These are phyloP conservation scores for Theileria annulata DNA, from an alignment of 169 alveolate species.

Conservation along the genomic window DNA sequence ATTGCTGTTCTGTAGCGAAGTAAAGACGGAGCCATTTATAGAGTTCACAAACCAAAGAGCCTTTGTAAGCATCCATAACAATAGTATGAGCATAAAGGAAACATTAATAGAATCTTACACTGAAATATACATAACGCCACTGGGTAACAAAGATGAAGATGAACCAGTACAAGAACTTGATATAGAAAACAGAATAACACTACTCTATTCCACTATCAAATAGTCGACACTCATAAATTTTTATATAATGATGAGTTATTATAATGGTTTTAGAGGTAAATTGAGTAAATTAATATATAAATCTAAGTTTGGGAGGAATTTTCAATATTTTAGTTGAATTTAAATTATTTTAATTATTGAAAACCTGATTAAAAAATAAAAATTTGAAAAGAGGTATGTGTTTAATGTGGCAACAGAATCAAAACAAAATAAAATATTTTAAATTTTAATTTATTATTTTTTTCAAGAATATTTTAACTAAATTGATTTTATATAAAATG, in stretches of 20 bases:
- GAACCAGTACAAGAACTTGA: slow-evolving; percentile 44
- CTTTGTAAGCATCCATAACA: slow-evolving; percentile 56
- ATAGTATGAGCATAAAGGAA: slow-evolving; percentile 27
- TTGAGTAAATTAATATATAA: neutral
- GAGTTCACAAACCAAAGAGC: slow-evolving; percentile 58
- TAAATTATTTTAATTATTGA: neutral
- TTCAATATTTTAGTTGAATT: neutral
- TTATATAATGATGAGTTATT: neutral
- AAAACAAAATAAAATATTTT: neutral
- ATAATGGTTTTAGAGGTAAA: neutral
- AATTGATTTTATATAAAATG: too few relatives aligned
- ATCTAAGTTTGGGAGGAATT: neutral
- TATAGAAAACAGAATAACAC: slow-evolving; percentile 40
- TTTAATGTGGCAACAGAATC: neutral
- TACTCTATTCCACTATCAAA: slow-evolving; percentile 35
- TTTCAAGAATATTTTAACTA: too few relatives aligned
- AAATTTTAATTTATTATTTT: too few relatives aligned
- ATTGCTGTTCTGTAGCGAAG: slow-evolving; percentile 39
- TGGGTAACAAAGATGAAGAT: slow-evolving; percentile 5
- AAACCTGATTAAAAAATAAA: too few relatives aligned
- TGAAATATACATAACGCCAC: slow-evolving; percentile 63
- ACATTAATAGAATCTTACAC: slow-evolving; percentile 17
- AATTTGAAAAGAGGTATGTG: neutral
- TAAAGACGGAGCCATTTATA: slow-evolving; percentile 58
- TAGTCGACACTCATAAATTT: slow-evolving; percentile 16